Evolutionary conservation across 1,284 basidiomycete species (phyloP).

Genomic region (Trichosporon faecale): DNA sequence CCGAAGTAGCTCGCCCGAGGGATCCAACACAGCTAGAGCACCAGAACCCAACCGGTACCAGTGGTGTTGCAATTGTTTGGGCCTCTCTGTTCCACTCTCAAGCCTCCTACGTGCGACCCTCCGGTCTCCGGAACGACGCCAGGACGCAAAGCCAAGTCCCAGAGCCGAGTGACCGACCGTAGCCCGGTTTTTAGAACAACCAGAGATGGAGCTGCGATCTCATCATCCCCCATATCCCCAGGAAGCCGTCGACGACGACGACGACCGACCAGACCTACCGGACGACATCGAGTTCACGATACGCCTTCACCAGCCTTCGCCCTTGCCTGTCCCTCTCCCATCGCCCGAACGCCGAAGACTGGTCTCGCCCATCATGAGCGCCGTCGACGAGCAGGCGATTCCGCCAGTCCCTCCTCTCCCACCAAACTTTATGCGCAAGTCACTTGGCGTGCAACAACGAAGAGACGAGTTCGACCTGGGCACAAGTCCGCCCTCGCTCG

Average conservation of each 20-base stretch:
- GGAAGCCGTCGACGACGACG: not conserved
- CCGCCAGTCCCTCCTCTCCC: not conserved
- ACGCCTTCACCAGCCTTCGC: not conserved
- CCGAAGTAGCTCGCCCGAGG: not conserved
- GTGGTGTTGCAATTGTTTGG: constrained; percentile 4
- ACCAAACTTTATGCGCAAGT: constrained; percentile 6
- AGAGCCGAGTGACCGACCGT: not conserved
- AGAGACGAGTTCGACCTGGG: constrained; percentile 2
- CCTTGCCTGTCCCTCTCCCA: not conserved
- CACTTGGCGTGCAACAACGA: not conserved
- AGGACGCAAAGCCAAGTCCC: not conserved
- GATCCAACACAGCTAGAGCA: not conserved
- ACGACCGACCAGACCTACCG: not conserved
- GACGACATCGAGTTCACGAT: constrained; percentile 4
- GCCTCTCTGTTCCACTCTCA: not conserved
- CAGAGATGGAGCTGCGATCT: constrained; percentile 3
- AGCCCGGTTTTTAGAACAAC: not conserved
- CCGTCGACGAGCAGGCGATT: constrained; percentile 5
- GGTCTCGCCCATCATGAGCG: not conserved
- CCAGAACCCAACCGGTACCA: not conserved
- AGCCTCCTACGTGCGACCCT: not conserved
- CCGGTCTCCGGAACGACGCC: not conserved
- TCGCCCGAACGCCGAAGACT: not conserved
- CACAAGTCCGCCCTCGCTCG: not conserved
- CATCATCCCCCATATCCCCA: not conserved